Base-by-base conservation (phyloP, 495 filamentous ascomycete genomes). In the Talaromyces borbonicus region DNA sequence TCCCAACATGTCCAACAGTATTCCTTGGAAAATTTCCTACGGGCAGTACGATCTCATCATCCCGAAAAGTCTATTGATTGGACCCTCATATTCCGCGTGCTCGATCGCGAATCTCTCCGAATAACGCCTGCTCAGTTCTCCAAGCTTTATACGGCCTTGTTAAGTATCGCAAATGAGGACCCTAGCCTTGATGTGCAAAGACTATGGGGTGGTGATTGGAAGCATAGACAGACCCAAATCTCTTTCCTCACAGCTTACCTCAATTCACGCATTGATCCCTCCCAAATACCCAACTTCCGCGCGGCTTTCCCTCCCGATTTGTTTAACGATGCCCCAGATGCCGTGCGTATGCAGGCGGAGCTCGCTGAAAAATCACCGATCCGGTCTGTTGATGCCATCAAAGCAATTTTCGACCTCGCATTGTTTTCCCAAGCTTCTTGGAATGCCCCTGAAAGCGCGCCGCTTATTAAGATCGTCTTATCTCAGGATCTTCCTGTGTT, bases 141-240 rank as follows among this genome's bases (percentile, higher is more conserved):
- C 26, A 77, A 75, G 23, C 62, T 99, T 9, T 90, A 87, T 60
- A 70, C 81, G 43, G 84, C 82, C 14, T 68, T 99, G 20, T 65
- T 85, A 23, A 79, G 79, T 1, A 67, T 85, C 44, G 84, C 85
- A 29, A 68, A 63, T 36, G 77, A 82, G 19, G 74, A 81, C 31
- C 54, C 64, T 22, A 72, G 57, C 44, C 72, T 84, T 56, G 81
- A 94, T 61, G 78, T 95, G 36, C 84, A 94, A 60, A 76, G 72
- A 29, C 73, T 99, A 19, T 97, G 90, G 92, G 87, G 89, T 48
- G 90, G 89, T 26, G 73, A 80, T 36, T 97, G 93, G 92, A 77
- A 85, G 38, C 73, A 93, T 43, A 75, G 80, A 15, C 78, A 88
- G 36, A 85, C 93, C 0, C 93, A 96, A 48, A 74, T 97, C 43